These are phyloP conservation scores for Botryotinia globosa DNA, from an alignment of 2,329 filamentous ascomycete genomes.

Conservation along the genomic window DNA sequence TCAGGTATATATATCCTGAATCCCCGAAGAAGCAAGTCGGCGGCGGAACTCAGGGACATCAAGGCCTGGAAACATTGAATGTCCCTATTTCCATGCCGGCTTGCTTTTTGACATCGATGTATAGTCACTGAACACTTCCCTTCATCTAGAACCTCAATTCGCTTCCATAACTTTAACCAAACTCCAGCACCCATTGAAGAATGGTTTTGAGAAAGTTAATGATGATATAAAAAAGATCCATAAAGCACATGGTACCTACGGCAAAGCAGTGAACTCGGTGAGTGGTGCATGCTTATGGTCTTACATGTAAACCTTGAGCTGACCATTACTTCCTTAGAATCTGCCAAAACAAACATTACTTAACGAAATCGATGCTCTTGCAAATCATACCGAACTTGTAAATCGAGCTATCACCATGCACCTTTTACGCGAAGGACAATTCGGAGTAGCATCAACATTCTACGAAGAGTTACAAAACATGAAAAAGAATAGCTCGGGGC, in stretches of 20 bases:
- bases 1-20: conserved; percentile 51
- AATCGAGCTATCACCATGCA: conserved; percentile 97
- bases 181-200: conserved; percentile 81
- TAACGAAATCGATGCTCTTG: conserved; percentile 77
- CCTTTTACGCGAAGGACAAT: conserved; percentile 89
- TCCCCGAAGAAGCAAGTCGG: background rate
- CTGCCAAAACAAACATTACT: conserved; percentile 59
- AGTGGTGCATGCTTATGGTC: conserved; percentile 22
- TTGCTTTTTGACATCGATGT: background rate
- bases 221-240: conserved; percentile 81
- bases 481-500: conserved; percentile 40
- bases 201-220: conserved; percentile 75
- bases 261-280: conserved; percentile 81
- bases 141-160: conserved; percentile 59
- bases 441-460: conserved; percentile 82
- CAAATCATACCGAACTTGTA: conserved; percentile 71
- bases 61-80: background rate
- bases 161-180: conserved; percentile 75
- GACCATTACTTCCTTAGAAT: conserved; percentile 31
- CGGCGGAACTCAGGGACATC: background rate
- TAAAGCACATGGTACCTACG: conserved; percentile 77
- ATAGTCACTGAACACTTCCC: conserved; percentile 17
- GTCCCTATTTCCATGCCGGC: conserved; percentile 16
- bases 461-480: conserved; percentile 64
- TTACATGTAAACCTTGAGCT: background rate